Evolutionary conservation across 2,329 filamentous ascomycete species (phyloP).

Genomic region (Truncatella angustata): DNA sequence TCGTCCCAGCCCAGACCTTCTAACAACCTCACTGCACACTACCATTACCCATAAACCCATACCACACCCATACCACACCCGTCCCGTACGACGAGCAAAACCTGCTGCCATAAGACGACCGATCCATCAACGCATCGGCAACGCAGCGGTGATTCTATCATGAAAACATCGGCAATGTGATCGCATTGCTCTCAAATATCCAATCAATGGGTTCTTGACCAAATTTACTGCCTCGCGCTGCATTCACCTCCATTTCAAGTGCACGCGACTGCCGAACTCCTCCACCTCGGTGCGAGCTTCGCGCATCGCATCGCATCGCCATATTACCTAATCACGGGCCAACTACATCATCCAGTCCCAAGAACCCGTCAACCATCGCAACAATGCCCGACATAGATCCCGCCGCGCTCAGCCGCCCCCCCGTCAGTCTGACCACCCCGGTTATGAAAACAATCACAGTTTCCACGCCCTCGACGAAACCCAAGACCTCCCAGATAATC

Average conservation of each 20-base stretch:
- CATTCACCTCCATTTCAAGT: slow-evolving; percentile 33
- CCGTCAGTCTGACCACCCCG: slow-evolving; percentile 57
- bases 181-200: slow-evolving; percentile 37
- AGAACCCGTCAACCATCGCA: slow-evolving; percentile 14
- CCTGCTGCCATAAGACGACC: slow-evolving; percentile 23
- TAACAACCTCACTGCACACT: slow-evolving; percentile 13
- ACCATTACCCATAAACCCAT: too few relatives aligned
- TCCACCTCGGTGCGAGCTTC: not conserved
- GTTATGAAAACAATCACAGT: slow-evolving; percentile 59
- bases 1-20: slow-evolving; percentile 12
- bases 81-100: slow-evolving; percentile 14
- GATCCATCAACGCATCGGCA: slow-evolving; percentile 38
- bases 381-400: slow-evolving; percentile 70
- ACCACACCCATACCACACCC: not conserved
- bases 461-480: slow-evolving; percentile 48
- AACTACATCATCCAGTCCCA: not conserved
- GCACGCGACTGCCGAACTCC: slow-evolving; percentile 40
- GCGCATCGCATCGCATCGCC: slow-evolving; percentile 14
- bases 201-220: slow-evolving; percentile 44
- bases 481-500: slow-evolving; percentile 61
- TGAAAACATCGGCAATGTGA: slow-evolving; percentile 35
- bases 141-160: slow-evolving; percentile 44
- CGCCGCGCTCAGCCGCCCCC: slow-evolving; percentile 63
- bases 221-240: slow-evolving; percentile 40
- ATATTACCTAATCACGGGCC: slow-evolving; percentile 13